Base-by-base conservation (phyloP, 2,329 filamentous ascomycete genomes). In the Microascus cirrosus region DNA sequence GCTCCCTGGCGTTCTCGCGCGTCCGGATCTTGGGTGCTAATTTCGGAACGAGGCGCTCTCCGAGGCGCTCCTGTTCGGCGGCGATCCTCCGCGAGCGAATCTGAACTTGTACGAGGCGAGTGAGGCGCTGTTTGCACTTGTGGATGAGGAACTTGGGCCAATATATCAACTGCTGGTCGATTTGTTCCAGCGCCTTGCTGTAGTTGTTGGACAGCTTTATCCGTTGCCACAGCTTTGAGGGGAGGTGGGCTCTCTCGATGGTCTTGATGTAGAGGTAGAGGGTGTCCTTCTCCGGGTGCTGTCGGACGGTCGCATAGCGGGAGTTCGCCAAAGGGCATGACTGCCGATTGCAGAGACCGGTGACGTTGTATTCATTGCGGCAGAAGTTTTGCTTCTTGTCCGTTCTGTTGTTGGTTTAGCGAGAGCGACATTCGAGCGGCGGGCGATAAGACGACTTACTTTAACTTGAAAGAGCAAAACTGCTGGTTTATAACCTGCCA, bases 251-350 rank as follows among this genome's bases (percentile, higher is more conserved):
- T 61, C 94, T 89, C 77, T 96, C 91, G 64, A 92, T 83, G 4
- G 90, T 94, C 77, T 96, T 97, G 81, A 96, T 95, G 80, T 95
- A 97, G 59, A 97, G 85, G 75, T 96, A 97, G 62, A 97, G 81
- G 10, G 84, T 84, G 62, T 89, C 88, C 57, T 89, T 92, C 61
- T 72, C 85, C 76, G 91, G 87, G 67, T 95, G 85, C 57, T 89
- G 83, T 63, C 93, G 87, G 61, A 97, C 85, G 10, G 93, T 97
- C 60, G 93, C 93, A 78, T 97, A 96, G 61, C 91, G 84, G 45
- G 86, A 89, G 76, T 96, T 96, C 64, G 92, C 90, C 59, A 96
- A 83, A 2, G 92, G 91, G 70, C 92, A 96, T 57, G 89, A 90
- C 71, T 96, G 90, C 59, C 90, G 82, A 69, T 89, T 91, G 75